These are phyloP conservation scores for Tylopilus sp. DNA, from an alignment of 1,284 basidiomycete species.

Conservation along the genomic window DNA sequence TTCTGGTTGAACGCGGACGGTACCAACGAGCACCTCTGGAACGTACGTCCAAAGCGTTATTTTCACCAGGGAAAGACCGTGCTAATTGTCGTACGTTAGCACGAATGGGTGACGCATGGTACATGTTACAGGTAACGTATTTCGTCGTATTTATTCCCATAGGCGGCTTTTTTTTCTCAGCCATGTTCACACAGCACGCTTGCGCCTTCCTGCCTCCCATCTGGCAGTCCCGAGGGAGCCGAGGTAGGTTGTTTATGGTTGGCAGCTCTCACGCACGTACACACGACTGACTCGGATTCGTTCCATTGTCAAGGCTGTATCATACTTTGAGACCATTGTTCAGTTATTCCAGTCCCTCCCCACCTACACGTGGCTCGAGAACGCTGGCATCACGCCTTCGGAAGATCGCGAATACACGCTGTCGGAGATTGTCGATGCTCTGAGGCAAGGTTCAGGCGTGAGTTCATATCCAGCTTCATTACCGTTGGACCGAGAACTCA, in stretches of 20 bases:
- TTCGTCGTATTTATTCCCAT: neutral
- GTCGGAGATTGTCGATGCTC: slow-evolving; percentile 65
- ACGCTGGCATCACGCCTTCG: slow-evolving; percentile 77
- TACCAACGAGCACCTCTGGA: slow-evolving; percentile 75
- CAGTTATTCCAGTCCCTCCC: slow-evolving; percentile 71
- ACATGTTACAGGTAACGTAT: slow-evolving; percentile 72
- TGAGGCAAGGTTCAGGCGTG: slow-evolving; percentile 53
- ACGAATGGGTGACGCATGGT: slow-evolving; percentile 80
- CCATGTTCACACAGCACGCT: slow-evolving; percentile 61
- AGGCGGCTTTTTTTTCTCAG: neutral
- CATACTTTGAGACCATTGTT: slow-evolving; percentile 77
- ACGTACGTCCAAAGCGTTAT: slow-evolving; percentile 54
- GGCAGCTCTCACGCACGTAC: slow-evolving; percentile 3
- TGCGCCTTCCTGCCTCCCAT: slow-evolving; percentile 66
- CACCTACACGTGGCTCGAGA: slow-evolving; percentile 76
- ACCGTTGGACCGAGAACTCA: neutral
- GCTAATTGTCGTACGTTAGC: slow-evolving; percentile 47
- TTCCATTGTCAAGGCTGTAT: slow-evolving; percentile 62
- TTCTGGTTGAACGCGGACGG: slow-evolving; percentile 77
- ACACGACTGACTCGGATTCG: too few species aligned
- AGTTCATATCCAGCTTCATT: neutral
- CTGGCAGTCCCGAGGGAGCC: slow-evolving; percentile 66
- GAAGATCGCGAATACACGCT: slow-evolving; percentile 67
- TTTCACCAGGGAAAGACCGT: neutral
- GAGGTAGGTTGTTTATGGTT: slow-evolving; percentile 53